Percentiles rank a stretch among this genome's conserved stretches.
These are phyloP conservation scores for Daldinia decipiens DNA, from an alignment of 495 filamentous ascomycete species.

Conservation along the genomic window DNA sequence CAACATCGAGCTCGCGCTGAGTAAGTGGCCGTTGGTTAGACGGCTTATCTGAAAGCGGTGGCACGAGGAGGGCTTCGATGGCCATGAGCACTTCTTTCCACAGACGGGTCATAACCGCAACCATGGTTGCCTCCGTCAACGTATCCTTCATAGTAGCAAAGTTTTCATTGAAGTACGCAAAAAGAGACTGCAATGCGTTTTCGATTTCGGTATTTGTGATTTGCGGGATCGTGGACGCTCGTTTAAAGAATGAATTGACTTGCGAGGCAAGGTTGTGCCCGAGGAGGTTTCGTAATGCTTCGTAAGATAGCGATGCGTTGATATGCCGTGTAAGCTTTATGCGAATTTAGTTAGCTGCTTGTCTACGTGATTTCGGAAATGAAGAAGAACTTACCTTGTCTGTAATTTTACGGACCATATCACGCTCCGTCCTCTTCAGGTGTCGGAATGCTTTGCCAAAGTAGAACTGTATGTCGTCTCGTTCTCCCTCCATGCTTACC, in stretches of 20 bases:
- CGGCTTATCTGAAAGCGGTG: constrained; percentile 93
- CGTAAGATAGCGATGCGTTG: constrained; percentile 84
- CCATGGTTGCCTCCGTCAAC: constrained; percentile 91
- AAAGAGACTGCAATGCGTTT: constrained; percentile 86
- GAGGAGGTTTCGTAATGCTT: constrained; percentile 78
- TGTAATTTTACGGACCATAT: constrained; percentile 98
- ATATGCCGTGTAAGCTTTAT: constrained; percentile 91
- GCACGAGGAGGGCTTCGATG: constrained; percentile 89
- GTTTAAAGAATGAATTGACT: constrained; percentile 78
- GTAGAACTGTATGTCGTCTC: constrained; percentile 98
- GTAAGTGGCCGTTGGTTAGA: constrained; percentile 87
- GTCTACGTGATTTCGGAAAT: background rate
- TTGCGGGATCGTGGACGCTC: constrained; percentile 61
- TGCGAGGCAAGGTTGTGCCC: constrained; percentile 81
- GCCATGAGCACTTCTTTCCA: constrained; percentile 98
- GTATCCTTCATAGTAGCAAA: constrained; percentile 99
- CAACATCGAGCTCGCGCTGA: constrained; percentile 91
- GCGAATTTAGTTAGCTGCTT: constrained; percentile 34
- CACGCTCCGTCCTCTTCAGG: constrained; percentile 91
- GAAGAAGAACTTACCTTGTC: constrained; percentile 77
- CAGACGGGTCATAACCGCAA: constrained; percentile 94
- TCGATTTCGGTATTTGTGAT: constrained; percentile 78
- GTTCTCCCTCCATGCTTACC: constrained; percentile 98
- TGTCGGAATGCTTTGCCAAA: constrained; percentile 97
- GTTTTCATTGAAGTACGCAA: constrained; percentile 97